Evolutionary conservation across 2,329 filamentous ascomycete species (phyloP), one percentile per base, ranked within the genome.

Genomic region (Monosporascus sp.): DNA sequence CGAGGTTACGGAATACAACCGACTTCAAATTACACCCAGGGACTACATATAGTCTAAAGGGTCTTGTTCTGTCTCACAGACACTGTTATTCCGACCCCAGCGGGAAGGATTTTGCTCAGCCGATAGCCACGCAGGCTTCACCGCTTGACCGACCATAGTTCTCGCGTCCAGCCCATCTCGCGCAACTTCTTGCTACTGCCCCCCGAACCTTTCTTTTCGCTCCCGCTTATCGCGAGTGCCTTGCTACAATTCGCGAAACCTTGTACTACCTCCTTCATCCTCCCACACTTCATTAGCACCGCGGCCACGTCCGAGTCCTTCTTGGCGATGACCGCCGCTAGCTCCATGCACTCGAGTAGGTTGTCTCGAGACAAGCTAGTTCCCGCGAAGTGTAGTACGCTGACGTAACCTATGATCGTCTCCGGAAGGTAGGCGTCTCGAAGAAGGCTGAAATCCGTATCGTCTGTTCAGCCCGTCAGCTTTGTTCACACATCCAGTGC

Each of bases 391-490:
- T 95, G 88, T 49, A 97, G 76, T 1, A 88, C 86, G 63, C 83
- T 86, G 66, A 94, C 84, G 68, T 94, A 97, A 3, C 88, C 90
- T 49, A 99, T 79, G 43, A 96, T 77, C 19, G 90, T 82, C 68
- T 97, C 91, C 2, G 94, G 92, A 3, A 99, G 78, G 70, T 96
- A 97, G 0, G 83, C 82, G 52, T 84, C 81, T 59, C 91, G 85
- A 50, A 97, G 82, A 24, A 78, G 73, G 48, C 73, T 72, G 48
- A 91, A 80, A 52, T 89, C 83, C 17, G 76, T 68, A 55, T 83
- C 80, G 64, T 87, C 87, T 50, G 52, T 53, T 36, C 22, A 22
- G 22, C 14, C 26, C 27, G 50, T 61, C 58, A 56, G 57, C 41
- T 48, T 49, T 45, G 24, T 36, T 45, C 27, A 38, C 31, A 16